Evolutionary conservation across 148 eudicot genomes (phyloP).

Genomic region (Selenicereus undatus): DNA sequence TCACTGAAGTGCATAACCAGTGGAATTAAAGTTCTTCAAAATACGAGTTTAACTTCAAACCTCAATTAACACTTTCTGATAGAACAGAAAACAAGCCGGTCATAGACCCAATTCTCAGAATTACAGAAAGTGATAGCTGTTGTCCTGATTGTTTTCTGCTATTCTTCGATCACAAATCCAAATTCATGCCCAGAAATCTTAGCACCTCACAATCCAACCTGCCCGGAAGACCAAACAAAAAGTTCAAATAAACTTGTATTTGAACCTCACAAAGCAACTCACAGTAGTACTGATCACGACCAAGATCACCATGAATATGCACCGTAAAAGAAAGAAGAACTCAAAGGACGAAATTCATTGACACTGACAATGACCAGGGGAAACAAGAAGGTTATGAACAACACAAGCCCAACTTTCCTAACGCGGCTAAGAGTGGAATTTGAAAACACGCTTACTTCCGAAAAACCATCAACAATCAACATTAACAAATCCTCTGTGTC

Average conservation of each 20-base stretch:
- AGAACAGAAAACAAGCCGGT: background rate
- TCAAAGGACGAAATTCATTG: no score
- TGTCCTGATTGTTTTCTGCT: background rate
- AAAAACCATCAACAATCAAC: constrained; percentile 11
- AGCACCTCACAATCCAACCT: background rate
- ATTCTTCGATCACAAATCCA: background rate
- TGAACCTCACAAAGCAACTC: background rate
- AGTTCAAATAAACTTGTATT: background rate
- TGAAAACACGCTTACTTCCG: constrained; percentile 19
- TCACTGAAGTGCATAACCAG: background rate
- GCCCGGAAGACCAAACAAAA: background rate
- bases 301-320: background rate
- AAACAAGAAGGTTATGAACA: no score
- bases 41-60: background rate
- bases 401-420: background rate
- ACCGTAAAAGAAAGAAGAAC: background rate
- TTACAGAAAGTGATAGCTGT: background rate
- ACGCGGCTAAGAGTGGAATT: background rate
- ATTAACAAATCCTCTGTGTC: constrained; percentile 11
- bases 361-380: no score
- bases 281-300: constrained; percentile 8
- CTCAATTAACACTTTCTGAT: background rate
- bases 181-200: background rate
- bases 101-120: background rate
- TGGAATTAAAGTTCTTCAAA: background rate